phyloP scores from a whole-genome alignment of 768 basidiomycete species.

The Candolleomyces aberdarensis region DNA sequence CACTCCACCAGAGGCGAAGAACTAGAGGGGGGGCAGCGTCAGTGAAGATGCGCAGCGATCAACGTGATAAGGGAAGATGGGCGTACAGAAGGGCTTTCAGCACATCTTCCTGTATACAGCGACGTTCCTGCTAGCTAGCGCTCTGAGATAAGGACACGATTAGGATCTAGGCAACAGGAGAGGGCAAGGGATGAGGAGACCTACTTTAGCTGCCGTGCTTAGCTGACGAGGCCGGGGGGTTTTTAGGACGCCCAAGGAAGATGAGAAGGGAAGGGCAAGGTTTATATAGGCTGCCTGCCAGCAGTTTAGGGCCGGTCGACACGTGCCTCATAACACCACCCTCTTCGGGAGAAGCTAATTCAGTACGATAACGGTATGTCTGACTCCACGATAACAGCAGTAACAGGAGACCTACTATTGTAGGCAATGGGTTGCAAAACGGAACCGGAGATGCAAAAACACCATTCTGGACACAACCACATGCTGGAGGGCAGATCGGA shows the following conservation, averaged over 20 bases:
- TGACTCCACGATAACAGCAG: conserved; percentile 20
- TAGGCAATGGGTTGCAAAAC: no score
- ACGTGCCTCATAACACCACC: not conserved
- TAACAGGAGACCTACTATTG: conserved; percentile 27
- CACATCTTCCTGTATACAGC: no score
- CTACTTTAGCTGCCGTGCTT: not conserved
- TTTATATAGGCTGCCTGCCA: not conserved
- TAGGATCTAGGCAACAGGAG: not conserved
- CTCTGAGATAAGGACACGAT: not conserved
- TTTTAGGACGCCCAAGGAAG: not conserved
- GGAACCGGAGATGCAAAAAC: no score
- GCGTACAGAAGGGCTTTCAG: no score
- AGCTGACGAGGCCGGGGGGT: not conserved
- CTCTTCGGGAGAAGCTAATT: not conserved
- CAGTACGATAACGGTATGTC: not conserved
- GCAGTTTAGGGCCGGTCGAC: no score
- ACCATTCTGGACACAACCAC: no score
- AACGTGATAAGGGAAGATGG: no score
- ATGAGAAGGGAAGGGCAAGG: not conserved
- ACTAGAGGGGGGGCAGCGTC: no score
- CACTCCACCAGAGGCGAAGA: no score
- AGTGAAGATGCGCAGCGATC: no score
- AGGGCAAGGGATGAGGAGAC: not conserved
- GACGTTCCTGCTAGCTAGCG: no score
- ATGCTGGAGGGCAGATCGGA: no score